phyloP scores from a whole-genome alignment of 257 asterid species.

The Solanum chiquidenum region DNA sequence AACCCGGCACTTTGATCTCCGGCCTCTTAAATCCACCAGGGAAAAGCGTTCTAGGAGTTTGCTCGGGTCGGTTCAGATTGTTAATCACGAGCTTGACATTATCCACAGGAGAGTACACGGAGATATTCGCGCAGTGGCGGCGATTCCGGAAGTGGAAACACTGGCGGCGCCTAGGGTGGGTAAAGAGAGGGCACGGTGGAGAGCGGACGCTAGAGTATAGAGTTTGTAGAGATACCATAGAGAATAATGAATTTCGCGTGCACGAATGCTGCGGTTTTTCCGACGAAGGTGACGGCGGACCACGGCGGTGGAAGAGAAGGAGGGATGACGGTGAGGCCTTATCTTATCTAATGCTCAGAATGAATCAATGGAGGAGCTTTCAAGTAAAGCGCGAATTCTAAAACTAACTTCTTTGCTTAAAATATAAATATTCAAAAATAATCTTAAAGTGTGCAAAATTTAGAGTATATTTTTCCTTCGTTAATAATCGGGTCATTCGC shows the following conservation, averaged over 20 bases:
- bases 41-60: constrained; percentile 53
- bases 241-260: not conserved
- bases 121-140: not conserved
- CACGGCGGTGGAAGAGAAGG: not conserved
- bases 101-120: constrained; percentile 1
- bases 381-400: constrained; percentile 1
- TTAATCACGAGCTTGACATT: constrained; percentile 11
- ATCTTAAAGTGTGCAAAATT: not conserved
- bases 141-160: constrained; percentile 6
- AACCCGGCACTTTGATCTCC: constrained; percentile 64
- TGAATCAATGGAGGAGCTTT: not conserved
- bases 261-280: not conserved
- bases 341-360: not conserved
- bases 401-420: not conserved
- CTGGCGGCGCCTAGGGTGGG: not conserved
- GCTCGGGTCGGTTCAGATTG: constrained; percentile 26
- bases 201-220: not conserved
- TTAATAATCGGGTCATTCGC: no score
- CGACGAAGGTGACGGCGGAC: not conserved
- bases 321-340: not conserved
- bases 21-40: constrained; percentile 98
- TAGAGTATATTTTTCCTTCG: no score
- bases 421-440: not conserved
- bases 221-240: constrained; percentile 1
- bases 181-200: not conserved